Conservation (phyloP, 1,139 yeast species). For the Saccharomycopsis hybrid region DNA sequence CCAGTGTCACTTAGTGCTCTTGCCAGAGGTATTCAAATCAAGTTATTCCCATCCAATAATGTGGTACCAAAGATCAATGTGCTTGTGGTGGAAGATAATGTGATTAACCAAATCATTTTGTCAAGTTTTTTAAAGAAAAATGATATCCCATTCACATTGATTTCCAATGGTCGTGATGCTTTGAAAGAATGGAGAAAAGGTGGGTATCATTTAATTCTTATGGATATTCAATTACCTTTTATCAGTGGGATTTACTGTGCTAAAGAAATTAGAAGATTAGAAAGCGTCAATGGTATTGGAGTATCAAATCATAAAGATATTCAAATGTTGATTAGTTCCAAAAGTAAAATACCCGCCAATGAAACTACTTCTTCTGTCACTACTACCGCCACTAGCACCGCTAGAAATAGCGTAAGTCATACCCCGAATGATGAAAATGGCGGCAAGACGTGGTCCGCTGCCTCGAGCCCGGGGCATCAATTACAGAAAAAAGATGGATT, state of each 20-base stretch:
- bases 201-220: conserved; percentile 82
- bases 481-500: too few species aligned
- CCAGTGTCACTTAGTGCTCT: conserved; percentile 7
- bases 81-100: conserved; percentile 90
- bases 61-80: conserved; percentile 75
- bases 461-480: background rate
- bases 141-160: conserved; percentile 77
- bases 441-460: too few species aligned
- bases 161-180: conserved; percentile 89
- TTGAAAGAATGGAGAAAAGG: conserved; percentile 89
- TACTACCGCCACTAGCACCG: background rate
- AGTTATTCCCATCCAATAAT: conserved; percentile 18
- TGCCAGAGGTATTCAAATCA: conserved; percentile 16
- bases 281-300: conserved; percentile 75
- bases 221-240: conserved; percentile 94
- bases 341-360: background rate
- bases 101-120: conserved; percentile 86
- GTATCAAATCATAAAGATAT: conserved; percentile 37
- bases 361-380: background rate
- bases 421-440: background rate
- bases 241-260: conserved; percentile 93
- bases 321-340: background rate
- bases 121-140: conserved; percentile 88
- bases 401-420: background rate
- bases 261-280: conserved; percentile 78